Evolutionary conservation across 805 yeast genomes (phyloP), one percentile per base, ranked within the genome.

Genomic region (Candida vaughaniae): DNA sequence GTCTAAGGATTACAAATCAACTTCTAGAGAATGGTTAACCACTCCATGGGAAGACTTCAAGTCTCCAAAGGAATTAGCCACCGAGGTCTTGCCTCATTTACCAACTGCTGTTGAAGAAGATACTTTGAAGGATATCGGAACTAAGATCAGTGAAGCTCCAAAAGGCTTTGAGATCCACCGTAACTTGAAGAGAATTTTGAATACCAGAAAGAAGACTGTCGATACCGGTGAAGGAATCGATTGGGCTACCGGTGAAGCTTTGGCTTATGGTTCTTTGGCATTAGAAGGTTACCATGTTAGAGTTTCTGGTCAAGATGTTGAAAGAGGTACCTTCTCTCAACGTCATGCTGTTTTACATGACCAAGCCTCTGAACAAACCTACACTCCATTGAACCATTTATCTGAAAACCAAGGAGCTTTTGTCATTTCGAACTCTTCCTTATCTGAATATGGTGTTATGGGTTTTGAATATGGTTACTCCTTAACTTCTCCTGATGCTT

Each of bases 261-360:
- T 93, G 53, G 99, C 99, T 14, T 91, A 83, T 56, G 99, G 98
- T 58, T 80, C 97, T 35, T 75, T 93, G 51, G 83, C 82, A 37
- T 62, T 81, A 56, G 99, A 93, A 70, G 99, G 99, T 48, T 85
- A 83, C 71, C 95, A 91, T 55, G 95, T 93, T 43, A 86, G 99
- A 75, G 85, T 93, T 35, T 86, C 96, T 31, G 99, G 99, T 64
- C 98, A 93, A 75, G 99, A 93, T 78, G 98, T 93, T 49, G 99
- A 93, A 78, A 89, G 99, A 80, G 99, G 99, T 75, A 93, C 99
- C 27, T 91, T 93, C 78, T 93, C 99, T 38, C 99, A 93, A 75
- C 91, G 99, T 73, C 99, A 93, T 62, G 91, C 98, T 41, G 97
- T 93, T 32, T 75, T 93, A 64, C 99, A 93, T 64, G 99, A 93